A percentile compares a stretch with the other conserved stretches of the same genome.
Evolutionary conservation across 192 early-diverging fungal genomes (phyloP).

Genomic region (Neocallimastix lanati): DNA sequence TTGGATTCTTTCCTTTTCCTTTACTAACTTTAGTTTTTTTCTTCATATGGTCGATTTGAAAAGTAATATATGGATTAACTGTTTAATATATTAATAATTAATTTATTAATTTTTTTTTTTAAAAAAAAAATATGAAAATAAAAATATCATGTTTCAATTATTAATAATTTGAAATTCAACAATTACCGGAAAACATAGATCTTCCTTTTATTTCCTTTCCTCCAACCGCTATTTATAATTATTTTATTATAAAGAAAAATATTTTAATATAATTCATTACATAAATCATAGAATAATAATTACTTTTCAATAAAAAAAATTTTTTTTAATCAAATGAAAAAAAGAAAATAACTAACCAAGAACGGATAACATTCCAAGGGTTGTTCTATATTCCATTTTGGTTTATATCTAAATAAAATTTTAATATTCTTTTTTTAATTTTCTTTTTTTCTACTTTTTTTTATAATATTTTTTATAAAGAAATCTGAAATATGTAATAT

Average conservation of each 20-base stretch:
- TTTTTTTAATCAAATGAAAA: no score
- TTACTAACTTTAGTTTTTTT: background rate
- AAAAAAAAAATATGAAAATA: no score
- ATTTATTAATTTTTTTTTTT: no score
- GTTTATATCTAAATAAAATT: background rate
- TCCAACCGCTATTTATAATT: background rate
- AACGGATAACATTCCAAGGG: background rate
- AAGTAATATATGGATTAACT: background rate
- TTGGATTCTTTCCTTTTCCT: background rate
- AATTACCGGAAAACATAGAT: background rate
- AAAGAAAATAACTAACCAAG: background rate
- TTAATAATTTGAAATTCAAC: background rate
- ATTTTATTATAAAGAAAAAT: background rate
- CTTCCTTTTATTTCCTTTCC: background rate
- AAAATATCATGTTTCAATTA: no score
- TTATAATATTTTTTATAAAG: no score
- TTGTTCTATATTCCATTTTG: background rate
- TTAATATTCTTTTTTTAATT: background rate
- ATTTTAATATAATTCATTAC: background rate
- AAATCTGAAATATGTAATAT: no score
- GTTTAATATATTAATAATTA: no score
- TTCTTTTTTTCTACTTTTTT: no score
- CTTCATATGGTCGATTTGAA: background rate
- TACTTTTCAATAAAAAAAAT: no score
- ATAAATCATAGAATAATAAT: no score